A percentile compares a stretch with the other conserved stretches of the same genome.
phyloP scores from a whole-genome alignment of 108 stramenopile genomes.

The Aurantiochytrium sp. region DNA sequence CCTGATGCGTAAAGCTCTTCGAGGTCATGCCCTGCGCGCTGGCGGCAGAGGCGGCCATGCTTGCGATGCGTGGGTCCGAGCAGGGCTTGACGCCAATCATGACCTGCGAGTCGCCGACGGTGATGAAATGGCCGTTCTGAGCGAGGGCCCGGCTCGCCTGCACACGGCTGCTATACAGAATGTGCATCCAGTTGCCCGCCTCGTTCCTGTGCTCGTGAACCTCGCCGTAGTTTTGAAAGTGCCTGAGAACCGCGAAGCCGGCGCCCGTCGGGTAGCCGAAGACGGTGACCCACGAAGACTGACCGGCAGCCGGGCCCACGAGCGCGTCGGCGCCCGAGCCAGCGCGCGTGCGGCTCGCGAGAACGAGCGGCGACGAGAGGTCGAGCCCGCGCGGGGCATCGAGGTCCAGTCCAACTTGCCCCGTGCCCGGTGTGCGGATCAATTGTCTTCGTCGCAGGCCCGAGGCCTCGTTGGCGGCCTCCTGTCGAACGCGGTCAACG shows the following conservation, averaged over 20 bases:
- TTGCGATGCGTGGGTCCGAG: not conserved
- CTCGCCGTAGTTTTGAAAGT: conserved; percentile 16
- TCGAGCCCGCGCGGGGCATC: not conserved
- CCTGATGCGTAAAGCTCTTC: not conserved
- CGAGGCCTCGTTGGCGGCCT: no score
- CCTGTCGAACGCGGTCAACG: no score
- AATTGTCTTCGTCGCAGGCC: conserved; percentile 8
- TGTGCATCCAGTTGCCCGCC: conserved; percentile 26
- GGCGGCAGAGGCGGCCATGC: not conserved
- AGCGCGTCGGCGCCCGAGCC: not conserved
- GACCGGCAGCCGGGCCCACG: not conserved
- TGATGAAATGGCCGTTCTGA: not conserved
- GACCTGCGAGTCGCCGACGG: not conserved
- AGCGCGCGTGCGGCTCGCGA: not conserved
- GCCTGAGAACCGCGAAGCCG: not conserved
- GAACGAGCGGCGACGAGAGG: not conserved
- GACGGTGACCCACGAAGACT: conserved; percentile 7
- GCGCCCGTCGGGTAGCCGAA: conserved; percentile 14
- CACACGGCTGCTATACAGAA: not conserved
- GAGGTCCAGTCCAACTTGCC: not conserved
- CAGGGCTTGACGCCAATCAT: conserved; percentile 29
- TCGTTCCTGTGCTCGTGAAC: conserved; percentile 11
- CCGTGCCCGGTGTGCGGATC: not conserved
- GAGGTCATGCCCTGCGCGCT: not conserved
- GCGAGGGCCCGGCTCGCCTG: not conserved